A percentile compares a stretch with the other conserved stretches of the same genome.
phyloP scores from a whole-genome alignment of 225 moss, liverwort and hornwort species.

The Marchantia paleacea region DNA sequence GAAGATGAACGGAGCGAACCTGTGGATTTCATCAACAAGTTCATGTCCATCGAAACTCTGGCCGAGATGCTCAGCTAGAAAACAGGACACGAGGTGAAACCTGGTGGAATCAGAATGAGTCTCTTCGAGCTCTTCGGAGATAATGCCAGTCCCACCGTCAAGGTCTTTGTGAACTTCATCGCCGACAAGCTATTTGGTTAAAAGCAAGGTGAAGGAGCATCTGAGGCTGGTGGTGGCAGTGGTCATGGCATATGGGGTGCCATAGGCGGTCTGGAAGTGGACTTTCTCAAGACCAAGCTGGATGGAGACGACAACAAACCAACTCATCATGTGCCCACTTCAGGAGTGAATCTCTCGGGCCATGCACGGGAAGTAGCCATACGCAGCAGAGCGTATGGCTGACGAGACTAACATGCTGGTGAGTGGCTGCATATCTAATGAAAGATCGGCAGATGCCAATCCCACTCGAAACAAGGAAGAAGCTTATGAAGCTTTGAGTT shows the following conservation, averaged over 20 bases:
- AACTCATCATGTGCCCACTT: constrained; percentile 16
- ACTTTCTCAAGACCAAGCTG: constrained; percentile 68
- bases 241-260: constrained; percentile 51
- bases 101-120: constrained; percentile 86
- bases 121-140: constrained; percentile 83
- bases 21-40: constrained; percentile 26
- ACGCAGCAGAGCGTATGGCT: constrained; percentile 22
- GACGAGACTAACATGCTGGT: constrained; percentile 63
- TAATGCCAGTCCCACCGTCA: constrained; percentile 84
- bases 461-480: constrained; percentile 58
- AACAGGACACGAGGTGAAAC: constrained; percentile 65
- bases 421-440: constrained; percentile 79
- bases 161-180: constrained; percentile 74
- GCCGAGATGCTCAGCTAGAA: constrained; percentile 70
- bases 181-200: constrained; percentile 40
- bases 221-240: constrained; percentile 32
- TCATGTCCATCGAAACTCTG: constrained; percentile 45
- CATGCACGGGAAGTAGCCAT: constrained; percentile 46
- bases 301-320: constrained; percentile 32
- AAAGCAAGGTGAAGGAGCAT: constrained; percentile 39
- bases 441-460: constrained; percentile 93
- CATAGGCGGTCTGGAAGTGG: constrained; percentile 58
- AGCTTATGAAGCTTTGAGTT: constrained; percentile 90
- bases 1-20: constrained; percentile 27
- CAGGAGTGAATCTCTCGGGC: constrained; percentile 28